Evolutionary conservation across 371 early-diverging fungal species (phyloP), one percentile per base, ranked within the genome.

Genomic region (Mortierella sp.): DNA sequence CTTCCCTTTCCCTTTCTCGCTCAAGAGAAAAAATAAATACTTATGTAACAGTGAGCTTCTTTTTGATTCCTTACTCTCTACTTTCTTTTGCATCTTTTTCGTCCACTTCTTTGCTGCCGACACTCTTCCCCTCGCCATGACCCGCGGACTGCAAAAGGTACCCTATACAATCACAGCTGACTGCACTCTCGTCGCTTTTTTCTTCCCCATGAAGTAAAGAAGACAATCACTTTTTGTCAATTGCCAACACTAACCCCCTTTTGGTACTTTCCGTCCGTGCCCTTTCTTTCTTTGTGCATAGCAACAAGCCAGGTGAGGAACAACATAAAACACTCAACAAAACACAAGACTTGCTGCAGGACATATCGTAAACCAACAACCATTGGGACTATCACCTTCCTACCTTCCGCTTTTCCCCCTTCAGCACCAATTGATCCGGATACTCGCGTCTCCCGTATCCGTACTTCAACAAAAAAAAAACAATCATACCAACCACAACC

Each of bases 81-180:
- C n/a, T n/a, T n/a, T n/a, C n/a, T n/a, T n/a, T n/a, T n/a, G n/a
- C n/a, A n/a, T n/a, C n/a, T n/a, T n/a, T n/a, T n/a, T 52, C 31
- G 16, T 1, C 39, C 16, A 19, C 10, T 24, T 24, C 10, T 16
- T 26, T n/a, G 26, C 69, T 0, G 29, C 19, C 29, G 11, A 53
- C 40, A 37, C 29, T 53, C n/a, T n/a, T 39, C 47, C 7, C 34
- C 52, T 55, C 73, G 31, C 76, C 63, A 82, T 82, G 83, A 72
- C 83, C 66, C 83, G 83, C 40, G 83, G 83, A 69, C 53, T 82
- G 72, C 83, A 82, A 63, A 82, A 82, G 78, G 83, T 78, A 77
- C 11, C n/a, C 13, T 5, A 19, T 9, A 58, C 31, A 11, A 1
- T 4, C 52, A n/a, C 50, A 19, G 8, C 22, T 48, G 7, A 48